Percentiles rank a stretch among this genome's conserved stretches.
These are phyloP conservation scores for Globisporangium paroecandrum DNA, from an alignment of 352 stramenopile species.

Conservation along the genomic window DNA sequence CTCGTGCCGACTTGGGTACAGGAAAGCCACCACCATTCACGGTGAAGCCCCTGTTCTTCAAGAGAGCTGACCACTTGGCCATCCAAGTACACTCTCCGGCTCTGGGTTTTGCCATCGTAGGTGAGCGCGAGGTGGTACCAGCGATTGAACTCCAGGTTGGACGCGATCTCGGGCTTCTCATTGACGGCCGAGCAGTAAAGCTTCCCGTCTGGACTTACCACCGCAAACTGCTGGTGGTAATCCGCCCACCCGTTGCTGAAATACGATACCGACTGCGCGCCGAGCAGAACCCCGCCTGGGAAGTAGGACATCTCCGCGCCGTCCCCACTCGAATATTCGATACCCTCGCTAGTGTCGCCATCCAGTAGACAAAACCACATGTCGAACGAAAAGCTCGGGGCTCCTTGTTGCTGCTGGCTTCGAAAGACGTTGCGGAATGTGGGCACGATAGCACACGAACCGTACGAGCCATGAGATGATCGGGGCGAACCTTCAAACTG, in stretches of 20 bases:
- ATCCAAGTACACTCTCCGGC: slow-evolving; percentile 38
- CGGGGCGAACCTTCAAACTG: neutral
- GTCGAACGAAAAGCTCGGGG: neutral
- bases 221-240: slow-evolving; percentile 40
- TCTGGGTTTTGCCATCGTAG: slow-evolving; percentile 27
- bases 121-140: slow-evolving; percentile 50
- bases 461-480: neutral
- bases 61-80: slow-evolving; percentile 23
- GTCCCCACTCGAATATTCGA: neutral
- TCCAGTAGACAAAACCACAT: neutral
- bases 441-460: neutral
- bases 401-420: neutral
- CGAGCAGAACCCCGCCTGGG: slow-evolving; percentile 36
- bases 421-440: neutral
- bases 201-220: slow-evolving; percentile 33
- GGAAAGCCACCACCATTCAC: slow-evolving; percentile 33
- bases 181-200: slow-evolving; percentile 51
- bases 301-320: neutral
- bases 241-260: slow-evolving; percentile 28
- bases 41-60: slow-evolving; percentile 18
- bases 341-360: neutral
- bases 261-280: slow-evolving; percentile 34
- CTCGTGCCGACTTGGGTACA: slow-evolving; percentile 42
- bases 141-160: slow-evolving; percentile 21
- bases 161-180: slow-evolving; percentile 20